Conservation (phyloP, 306 rosid species). For the Malus sylvestris region DNA sequence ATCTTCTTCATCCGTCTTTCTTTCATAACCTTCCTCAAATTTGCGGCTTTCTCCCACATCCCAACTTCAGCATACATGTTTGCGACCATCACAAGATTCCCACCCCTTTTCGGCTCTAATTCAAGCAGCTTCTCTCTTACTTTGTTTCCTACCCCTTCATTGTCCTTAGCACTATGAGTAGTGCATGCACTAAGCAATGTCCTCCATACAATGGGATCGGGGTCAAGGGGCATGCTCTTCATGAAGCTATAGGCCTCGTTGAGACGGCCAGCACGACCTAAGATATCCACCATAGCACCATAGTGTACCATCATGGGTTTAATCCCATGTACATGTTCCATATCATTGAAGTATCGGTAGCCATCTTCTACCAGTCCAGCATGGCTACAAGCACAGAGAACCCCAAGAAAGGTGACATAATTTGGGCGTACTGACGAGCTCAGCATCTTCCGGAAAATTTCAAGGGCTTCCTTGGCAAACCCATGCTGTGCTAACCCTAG, state of each 20-base stretch:
- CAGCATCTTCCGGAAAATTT: slow-evolving; percentile 42
- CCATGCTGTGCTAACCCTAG: slow-evolving; percentile 87
- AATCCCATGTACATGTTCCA: slow-evolving; percentile 61
- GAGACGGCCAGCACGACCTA: slow-evolving; percentile 66
- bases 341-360: slow-evolving; percentile 46
- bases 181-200: slow-evolving; percentile 74
- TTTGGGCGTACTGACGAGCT: slow-evolving; percentile 48
- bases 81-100: slow-evolving; percentile 72
- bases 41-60: slow-evolving; percentile 80
- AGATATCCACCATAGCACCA: slow-evolving; percentile 78
- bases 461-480: slow-evolving; percentile 63
- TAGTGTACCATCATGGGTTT: slow-evolving; percentile 68
- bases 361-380: slow-evolving; percentile 67
- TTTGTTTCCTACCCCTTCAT: slow-evolving; percentile 42
- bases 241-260: slow-evolving; percentile 64
- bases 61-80: slow-evolving; percentile 79
- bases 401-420: slow-evolving; percentile 77
- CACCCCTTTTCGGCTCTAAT: slow-evolving; percentile 77
- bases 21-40: slow-evolving; percentile 58
- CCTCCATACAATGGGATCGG: slow-evolving; percentile 73
- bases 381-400: slow-evolving; percentile 86
- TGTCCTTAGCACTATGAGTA: slow-evolving; percentile 36
- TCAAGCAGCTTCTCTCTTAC: slow-evolving; percentile 59
- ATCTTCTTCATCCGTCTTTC: slow-evolving; percentile 62
- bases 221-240: slow-evolving; percentile 51